phyloP scores from a whole-genome alignment of 257 asterid species.

The Plantago major region DNA sequence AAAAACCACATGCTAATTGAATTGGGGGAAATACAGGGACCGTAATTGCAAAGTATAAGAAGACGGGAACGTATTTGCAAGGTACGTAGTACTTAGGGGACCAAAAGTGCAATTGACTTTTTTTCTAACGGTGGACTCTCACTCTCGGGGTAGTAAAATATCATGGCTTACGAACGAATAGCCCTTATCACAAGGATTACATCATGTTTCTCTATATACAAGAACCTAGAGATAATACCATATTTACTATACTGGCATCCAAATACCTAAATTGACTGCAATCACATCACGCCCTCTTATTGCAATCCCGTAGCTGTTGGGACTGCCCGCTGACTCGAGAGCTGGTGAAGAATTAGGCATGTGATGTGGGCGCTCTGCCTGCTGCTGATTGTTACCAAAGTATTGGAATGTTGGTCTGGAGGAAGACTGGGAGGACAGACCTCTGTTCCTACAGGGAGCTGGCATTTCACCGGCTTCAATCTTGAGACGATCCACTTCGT shows the following conservation, averaged over 20 bases:
- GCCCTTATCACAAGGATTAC: constrained; percentile 12
- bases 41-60: too few relatives aligned
- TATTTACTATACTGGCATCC: constrained; percentile 1
- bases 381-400: constrained; percentile 41
- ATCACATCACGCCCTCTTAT: constrained; percentile 30
- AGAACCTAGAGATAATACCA: neutral
- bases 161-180: constrained; percentile 6
- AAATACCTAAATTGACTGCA: constrained; percentile 13
- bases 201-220: constrained; percentile 17
- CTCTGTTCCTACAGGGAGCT: constrained; percentile 46
- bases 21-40: too few relatives aligned
- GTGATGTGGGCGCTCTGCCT: constrained; percentile 25
- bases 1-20: too few relatives aligned
- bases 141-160: too few relatives aligned
- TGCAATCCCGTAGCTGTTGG: constrained; percentile 40
- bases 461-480: constrained; percentile 57
- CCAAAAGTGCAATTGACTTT: too few relatives aligned
- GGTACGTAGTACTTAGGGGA: too few relatives aligned
- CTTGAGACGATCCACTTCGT: constrained; percentile 81
- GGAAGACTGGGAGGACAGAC: too few relatives aligned
- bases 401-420: constrained; percentile 34
- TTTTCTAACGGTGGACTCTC: neutral
- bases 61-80: too few relatives aligned
- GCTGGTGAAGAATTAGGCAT: too few relatives aligned
- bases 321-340: constrained; percentile 32